Percentiles rank a stretch among this genome's conserved stretches.
These are phyloP conservation scores for Chara braunii DNA, from an alignment of 139 green algal genomes.

Conservation along the genomic window DNA sequence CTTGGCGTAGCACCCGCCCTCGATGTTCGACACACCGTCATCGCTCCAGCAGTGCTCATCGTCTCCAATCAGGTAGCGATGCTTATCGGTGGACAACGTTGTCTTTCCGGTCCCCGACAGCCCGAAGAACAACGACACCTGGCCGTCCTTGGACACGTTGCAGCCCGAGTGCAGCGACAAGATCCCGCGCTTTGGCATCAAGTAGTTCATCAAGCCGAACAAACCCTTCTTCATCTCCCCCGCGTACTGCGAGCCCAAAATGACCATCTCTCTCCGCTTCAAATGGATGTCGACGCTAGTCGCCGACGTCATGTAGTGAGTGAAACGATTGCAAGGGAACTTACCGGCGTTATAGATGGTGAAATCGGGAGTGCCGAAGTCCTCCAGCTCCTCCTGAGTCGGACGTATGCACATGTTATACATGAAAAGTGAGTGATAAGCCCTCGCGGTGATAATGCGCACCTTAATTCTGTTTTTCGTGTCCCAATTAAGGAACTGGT, in stretches of 20 bases:
- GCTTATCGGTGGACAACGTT: constrained; percentile 61
- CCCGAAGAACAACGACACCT: constrained; percentile 49
- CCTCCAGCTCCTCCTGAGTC: constrained; percentile 66
- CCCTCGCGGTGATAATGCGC: constrained; percentile 59
- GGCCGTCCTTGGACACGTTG: constrained; percentile 60
- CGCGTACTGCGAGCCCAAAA: constrained; percentile 71
- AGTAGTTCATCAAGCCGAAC: constrained; percentile 79
- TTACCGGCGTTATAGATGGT: constrained; percentile 88
- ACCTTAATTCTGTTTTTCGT: constrained; percentile 31
- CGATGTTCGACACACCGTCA: constrained; percentile 84
- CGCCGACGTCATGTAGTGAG: constrained; percentile 76
- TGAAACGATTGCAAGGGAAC: constrained; percentile 79
- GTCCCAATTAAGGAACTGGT: constrained; percentile 38
- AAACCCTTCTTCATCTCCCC: constrained; percentile 93
- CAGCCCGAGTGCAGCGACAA: constrained; percentile 73
- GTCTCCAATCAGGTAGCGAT: constrained; percentile 75
- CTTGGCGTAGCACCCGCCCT: constrained; percentile 95
- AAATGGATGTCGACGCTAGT: constrained; percentile 80
- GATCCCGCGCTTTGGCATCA: constrained; percentile 72
- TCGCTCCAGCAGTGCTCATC: constrained; percentile 90
- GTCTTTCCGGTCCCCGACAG: constrained; percentile 51
- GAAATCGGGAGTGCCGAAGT: constrained; percentile 73
- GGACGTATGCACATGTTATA: constrained; percentile 59
- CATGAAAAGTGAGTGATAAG: constrained; percentile 96
- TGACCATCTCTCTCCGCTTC: constrained; percentile 54